Evolutionary conservation across 106 monocot genomes (phyloP).

Genomic region (Narthecium ossifragum): DNA sequence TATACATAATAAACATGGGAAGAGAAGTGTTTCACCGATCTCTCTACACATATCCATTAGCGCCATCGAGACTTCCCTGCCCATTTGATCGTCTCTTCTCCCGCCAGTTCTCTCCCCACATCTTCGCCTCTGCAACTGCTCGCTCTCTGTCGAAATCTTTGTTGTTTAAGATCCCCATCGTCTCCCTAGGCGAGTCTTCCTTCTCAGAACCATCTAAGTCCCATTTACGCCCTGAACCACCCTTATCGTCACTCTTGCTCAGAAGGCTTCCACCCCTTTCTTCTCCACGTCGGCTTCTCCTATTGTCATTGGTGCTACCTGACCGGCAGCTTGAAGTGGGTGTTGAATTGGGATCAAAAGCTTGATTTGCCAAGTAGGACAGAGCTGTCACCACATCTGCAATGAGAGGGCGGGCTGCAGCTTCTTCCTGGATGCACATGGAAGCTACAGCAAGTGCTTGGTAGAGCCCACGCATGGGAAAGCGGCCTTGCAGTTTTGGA

Average conservation of each 20-base stretch:
- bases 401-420: conserved; percentile 25
- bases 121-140: conserved; percentile 64
- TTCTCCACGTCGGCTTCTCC: conserved; percentile 3
- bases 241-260: conserved; percentile 10
- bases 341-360: conserved; percentile 15
- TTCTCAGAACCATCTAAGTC: conserved; percentile 7
- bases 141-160: conserved; percentile 42
- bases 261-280: neutral
- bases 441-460: conserved; percentile 30
- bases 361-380: conserved; percentile 18
- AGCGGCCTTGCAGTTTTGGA: conserved; percentile 23
- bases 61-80: too few relatives aligned
- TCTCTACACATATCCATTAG: too few relatives aligned
- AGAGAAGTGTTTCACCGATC: too few relatives aligned
- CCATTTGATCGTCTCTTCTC: too few relatives aligned
- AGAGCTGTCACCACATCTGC: conserved; percentile 30
- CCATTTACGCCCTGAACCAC: conserved; percentile 5
- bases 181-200: conserved; percentile 26
- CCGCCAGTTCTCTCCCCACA: conserved; percentile 67
- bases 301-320: neutral
- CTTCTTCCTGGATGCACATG: conserved; percentile 36
- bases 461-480: conserved; percentile 29
- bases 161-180: conserved; percentile 24
- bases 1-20: too few relatives aligned
- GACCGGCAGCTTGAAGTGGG: neutral